phyloP scores from a whole-genome alignment of 192 early-diverging fungal species.

The Coemansia sp. region DNA sequence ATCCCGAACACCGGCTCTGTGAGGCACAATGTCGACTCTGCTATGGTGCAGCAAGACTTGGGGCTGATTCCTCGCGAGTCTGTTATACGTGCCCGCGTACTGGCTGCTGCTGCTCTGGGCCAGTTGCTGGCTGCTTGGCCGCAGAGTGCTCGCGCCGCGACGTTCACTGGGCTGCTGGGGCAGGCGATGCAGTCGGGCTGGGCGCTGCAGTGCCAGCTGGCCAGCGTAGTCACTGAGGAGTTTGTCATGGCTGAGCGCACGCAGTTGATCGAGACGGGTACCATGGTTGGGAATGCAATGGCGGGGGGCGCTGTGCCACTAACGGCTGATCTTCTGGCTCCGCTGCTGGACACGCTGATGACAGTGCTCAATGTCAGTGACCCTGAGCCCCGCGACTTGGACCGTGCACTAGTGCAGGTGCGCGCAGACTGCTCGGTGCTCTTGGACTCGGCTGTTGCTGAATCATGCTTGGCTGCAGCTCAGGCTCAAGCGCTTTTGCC shows the following conservation, averaged over 20 bases:
- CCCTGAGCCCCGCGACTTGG: slow-evolving; percentile 65
- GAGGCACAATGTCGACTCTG: slow-evolving; percentile 81
- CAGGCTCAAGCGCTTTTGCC: background rate
- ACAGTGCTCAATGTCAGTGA: slow-evolving; percentile 59
- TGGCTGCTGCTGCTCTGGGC: slow-evolving; percentile 79
- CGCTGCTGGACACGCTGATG: slow-evolving; percentile 61
- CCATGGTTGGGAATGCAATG: background rate
- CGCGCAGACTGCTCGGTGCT: slow-evolving; percentile 68
- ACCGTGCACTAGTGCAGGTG: slow-evolving; percentile 64
- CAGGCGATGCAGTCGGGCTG: slow-evolving; percentile 69
- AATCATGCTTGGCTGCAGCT: background rate
- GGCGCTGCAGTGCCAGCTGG: slow-evolving; percentile 79
- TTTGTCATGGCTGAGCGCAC: slow-evolving; percentile 65
- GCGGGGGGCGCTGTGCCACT: slow-evolving; percentile 33
- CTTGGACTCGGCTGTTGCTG: slow-evolving; percentile 56
- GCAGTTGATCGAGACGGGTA: slow-evolving; percentile 21
- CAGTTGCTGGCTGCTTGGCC: slow-evolving; percentile 66
- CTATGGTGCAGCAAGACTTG: slow-evolving; percentile 92
- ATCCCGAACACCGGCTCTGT: background rate
- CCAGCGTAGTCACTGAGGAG: slow-evolving; percentile 78
- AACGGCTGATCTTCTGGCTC: slow-evolving; percentile 56
- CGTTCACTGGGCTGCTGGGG: slow-evolving; percentile 61
- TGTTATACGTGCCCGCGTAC: slow-evolving; percentile 80
- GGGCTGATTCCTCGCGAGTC: slow-evolving; percentile 75
- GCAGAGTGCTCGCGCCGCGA: slow-evolving; percentile 47